Evolutionary conservation across 2,329 filamentous ascomycete genomes (phyloP), one percentile per base, ranked within the genome.

Genomic region (Trichoderma atroviride): DNA sequence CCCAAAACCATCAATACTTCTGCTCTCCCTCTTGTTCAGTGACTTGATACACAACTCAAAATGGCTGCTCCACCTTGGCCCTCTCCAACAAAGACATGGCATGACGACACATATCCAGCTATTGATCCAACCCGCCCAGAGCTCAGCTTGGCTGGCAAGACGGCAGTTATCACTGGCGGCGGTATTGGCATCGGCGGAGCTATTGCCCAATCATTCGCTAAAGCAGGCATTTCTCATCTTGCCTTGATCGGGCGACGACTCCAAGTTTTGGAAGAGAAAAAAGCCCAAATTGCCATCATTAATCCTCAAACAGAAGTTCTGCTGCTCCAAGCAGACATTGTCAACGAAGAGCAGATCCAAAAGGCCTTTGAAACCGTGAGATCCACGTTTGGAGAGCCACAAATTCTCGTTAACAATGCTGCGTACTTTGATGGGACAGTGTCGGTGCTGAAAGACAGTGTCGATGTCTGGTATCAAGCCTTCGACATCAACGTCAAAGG

Each of bases 331-430:
- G 47, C 31, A 16, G 47, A 64, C 2, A 64, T 53, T 40, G 47
- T 55, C 61, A 22, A 64, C 16, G 33, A 7, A 27, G 61, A 55
- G 1, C n/a, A 40, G 16, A n/a, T 64, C 3, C 47, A 64, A 19
- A 14, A 55, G 22, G 31, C 31, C 1, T 64, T 64, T 40, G 61
- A 64, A 33, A 64, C 61, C 19, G 33, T 64, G 5, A 55, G 55
- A 55, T 55, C 61, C 14, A 55, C 33, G 4, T 64, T 64, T 16
- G 47, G 47, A 40, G 61, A 64, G 5, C 61, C 61, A 6, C 47
- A 64, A 5, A 64, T 64, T 22, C 61, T 64, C 22, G 61, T 64
- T 7, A 64, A 64, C 40, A 64, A 64, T 22, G 47, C 47, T 40
- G 61, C 61, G 33, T 64, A 55, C 19, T 64, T 64, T 24, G 50